Conservation (phyloP, 495 filamentous ascomycete genomes). For the Penicillium silybi region DNA sequence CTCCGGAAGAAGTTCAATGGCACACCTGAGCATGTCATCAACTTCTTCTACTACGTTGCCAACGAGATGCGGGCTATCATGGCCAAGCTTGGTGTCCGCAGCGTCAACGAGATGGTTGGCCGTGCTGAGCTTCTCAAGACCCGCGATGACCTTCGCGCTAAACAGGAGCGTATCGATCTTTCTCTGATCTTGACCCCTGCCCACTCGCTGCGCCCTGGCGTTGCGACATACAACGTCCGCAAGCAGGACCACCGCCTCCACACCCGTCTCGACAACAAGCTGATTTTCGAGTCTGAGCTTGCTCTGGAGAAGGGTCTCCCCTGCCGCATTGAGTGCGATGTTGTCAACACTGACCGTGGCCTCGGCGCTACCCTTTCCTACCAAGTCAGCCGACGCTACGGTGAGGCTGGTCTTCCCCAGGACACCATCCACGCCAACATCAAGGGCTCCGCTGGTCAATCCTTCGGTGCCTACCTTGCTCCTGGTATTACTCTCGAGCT, state of each 20-base stretch:
- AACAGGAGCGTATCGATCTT: constrained; percentile 92
- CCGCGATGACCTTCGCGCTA: constrained; percentile 85
- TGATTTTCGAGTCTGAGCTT: constrained; percentile 95
- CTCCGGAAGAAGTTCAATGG: constrained; percentile 93
- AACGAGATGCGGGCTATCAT: constrained; percentile 99
- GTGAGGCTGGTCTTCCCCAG: constrained; percentile 83
- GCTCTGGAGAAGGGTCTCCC: constrained; percentile 95
- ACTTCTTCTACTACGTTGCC: constrained; percentile 99
- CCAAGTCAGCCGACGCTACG: constrained; percentile 89
- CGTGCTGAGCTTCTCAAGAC: constrained; percentile 84
- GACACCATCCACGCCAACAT: constrained; percentile 98
- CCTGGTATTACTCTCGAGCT: constrained; percentile 95
- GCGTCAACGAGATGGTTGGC: constrained; percentile 98
- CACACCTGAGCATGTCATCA: constrained; percentile 96
- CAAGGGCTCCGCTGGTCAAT: constrained; percentile 97
- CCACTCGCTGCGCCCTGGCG: constrained; percentile 88
- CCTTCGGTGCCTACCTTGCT: constrained; percentile 93
- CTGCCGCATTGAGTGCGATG: constrained; percentile 92
- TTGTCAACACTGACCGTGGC: constrained; percentile 96
- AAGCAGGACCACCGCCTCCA: constrained; percentile 97
- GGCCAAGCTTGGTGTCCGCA: constrained; percentile 92
- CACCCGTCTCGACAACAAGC: constrained; percentile 94
- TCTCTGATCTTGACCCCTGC: constrained; percentile 95
- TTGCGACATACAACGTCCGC: constrained; percentile 97
- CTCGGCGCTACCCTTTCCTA: constrained; percentile 95